These are phyloP conservation scores for Pseudevernia furfuracea DNA, from an alignment of 495 filamentous ascomycete genomes.

Conservation along the genomic window DNA sequence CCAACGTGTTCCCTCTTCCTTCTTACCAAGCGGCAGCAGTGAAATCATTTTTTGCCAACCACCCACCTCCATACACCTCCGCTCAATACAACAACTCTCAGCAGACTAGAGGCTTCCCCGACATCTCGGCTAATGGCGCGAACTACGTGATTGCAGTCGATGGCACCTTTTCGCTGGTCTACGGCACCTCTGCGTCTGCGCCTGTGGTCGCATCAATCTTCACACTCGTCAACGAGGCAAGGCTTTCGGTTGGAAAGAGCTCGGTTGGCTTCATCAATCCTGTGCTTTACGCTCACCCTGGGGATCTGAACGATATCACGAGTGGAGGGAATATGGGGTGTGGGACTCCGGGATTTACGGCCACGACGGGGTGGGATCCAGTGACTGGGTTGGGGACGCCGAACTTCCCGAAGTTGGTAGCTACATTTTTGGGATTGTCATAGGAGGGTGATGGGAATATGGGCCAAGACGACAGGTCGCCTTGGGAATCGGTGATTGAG, in stretches of 20 bases:
- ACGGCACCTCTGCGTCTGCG: conserved; percentile 52
- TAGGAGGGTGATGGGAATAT: neutral
- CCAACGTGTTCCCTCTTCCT: conserved; percentile 56
- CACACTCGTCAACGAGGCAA: conserved; percentile 56
- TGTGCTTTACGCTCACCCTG: conserved; percentile 52
- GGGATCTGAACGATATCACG: conserved; percentile 55
- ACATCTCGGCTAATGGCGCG: conserved; percentile 57
- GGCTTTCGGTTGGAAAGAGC: conserved; percentile 46
- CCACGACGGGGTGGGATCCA: conserved; percentile 53
- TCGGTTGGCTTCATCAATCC: conserved; percentile 58
- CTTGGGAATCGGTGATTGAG: neutral
- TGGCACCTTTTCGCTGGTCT: conserved; percentile 36
- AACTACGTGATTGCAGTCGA: conserved; percentile 44
- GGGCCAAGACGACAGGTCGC: neutral
- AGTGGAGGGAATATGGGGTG: conserved; percentile 53
- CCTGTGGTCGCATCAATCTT: conserved; percentile 51
- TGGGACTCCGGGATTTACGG: conserved; percentile 47
- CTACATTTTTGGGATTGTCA: conserved; percentile 36
- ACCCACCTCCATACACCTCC: conserved; percentile 41
- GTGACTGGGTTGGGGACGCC: conserved; percentile 56
- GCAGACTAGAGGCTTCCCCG: conserved; percentile 55
- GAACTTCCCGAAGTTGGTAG: conserved; percentile 44
- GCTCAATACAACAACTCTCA: conserved; percentile 51
- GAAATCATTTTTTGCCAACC: conserved; percentile 39
- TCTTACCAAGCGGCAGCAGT: conserved; percentile 51